Conservation (phyloP, 2,329 filamentous ascomycete genomes). For the Aspergillus quadrilineatus region DNA sequence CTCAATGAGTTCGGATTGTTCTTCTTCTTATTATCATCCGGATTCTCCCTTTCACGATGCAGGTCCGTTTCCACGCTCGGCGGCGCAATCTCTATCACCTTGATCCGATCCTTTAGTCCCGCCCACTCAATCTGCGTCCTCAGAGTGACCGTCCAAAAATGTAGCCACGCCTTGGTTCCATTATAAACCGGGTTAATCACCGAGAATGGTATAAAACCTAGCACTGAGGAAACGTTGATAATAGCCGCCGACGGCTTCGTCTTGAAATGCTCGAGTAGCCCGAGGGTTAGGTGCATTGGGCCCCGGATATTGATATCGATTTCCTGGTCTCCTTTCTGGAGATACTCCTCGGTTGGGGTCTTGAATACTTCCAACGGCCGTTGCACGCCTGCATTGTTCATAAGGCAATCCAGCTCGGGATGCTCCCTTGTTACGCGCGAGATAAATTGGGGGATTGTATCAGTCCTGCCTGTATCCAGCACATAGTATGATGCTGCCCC, state of each 20-base stretch:
- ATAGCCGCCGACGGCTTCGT: conserved; percentile 41
- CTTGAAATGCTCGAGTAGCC: conserved; percentile 53
- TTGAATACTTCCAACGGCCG: conserved; percentile 51
- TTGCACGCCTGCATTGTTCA: conserved; percentile 62
- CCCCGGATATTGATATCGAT: conserved; percentile 60
- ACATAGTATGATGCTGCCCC: conserved; percentile 53
- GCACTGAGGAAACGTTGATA: conserved; percentile 56
- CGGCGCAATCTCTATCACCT: conserved; percentile 57
- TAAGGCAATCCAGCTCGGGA: conserved; percentile 56
- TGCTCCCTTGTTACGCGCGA: conserved; percentile 49
- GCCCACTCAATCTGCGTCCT: conserved; percentile 49
- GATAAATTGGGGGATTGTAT: conserved; percentile 44
- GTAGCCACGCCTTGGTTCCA: conserved; percentile 59
- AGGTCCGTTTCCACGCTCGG: conserved; percentile 56
- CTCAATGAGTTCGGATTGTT: conserved; percentile 50
- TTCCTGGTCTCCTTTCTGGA: conserved; percentile 55
- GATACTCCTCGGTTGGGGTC: conserved; percentile 28
- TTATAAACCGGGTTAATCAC: conserved; percentile 61
- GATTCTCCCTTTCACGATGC: conserved; percentile 56
- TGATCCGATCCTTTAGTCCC: conserved; percentile 37
- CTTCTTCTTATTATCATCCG: conserved; percentile 60
- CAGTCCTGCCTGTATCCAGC: conserved; percentile 51
- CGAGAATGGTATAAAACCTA: conserved; percentile 54
- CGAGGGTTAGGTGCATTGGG: conserved; percentile 56
- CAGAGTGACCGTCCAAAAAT: conserved; percentile 58